Evolutionary conservation across 148 eudicot genomes (phyloP).

Genomic region (Polygonum aviculare): DNA sequence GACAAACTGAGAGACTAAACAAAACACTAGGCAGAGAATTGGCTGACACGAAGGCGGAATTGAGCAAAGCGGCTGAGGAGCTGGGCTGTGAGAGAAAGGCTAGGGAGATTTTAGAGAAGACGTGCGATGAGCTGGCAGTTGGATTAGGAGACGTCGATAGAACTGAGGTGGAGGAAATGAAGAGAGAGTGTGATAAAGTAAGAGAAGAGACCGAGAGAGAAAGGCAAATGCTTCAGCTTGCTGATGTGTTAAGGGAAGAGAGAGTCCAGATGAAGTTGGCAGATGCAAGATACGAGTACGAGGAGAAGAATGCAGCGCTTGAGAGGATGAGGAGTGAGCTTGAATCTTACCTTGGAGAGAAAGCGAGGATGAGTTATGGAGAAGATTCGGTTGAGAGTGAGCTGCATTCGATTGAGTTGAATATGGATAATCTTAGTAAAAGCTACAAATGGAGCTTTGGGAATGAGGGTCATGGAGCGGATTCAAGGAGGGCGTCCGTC

Average conservation of each 20-base stretch:
- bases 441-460: conserved; percentile 46
- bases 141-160: conserved; percentile 65
- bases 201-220: conserved; percentile 76
- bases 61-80: conserved; percentile 39
- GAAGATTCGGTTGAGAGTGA: conserved; percentile 57
- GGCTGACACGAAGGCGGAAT: conserved; percentile 43
- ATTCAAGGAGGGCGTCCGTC: conserved; percentile 38
- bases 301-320: conserved; percentile 70
- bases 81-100: conserved; percentile 58
- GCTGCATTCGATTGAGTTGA: conserved; percentile 76
- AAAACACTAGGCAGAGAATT: conserved; percentile 73
- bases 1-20: conserved; percentile 69
- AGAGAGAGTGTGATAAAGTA: conserved; percentile 45
- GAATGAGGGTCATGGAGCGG: conserved; percentile 28
- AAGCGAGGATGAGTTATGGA: not conserved
- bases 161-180: conserved; percentile 64
- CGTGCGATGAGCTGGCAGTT: conserved; percentile 72
- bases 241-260: conserved; percentile 82
- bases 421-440: conserved; percentile 43
- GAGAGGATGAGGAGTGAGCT: conserved; percentile 60
- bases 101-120: conserved; percentile 69
- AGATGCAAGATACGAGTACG: conserved; percentile 74
- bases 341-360: conserved; percentile 30
- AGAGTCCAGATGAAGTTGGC: conserved; percentile 91
- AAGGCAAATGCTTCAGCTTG: conserved; percentile 80